Evolutionary conservation across 208 protist genomes (phyloP), one percentile per base, ranked within the genome.

Genomic region (Leishmania arabica): DNA sequence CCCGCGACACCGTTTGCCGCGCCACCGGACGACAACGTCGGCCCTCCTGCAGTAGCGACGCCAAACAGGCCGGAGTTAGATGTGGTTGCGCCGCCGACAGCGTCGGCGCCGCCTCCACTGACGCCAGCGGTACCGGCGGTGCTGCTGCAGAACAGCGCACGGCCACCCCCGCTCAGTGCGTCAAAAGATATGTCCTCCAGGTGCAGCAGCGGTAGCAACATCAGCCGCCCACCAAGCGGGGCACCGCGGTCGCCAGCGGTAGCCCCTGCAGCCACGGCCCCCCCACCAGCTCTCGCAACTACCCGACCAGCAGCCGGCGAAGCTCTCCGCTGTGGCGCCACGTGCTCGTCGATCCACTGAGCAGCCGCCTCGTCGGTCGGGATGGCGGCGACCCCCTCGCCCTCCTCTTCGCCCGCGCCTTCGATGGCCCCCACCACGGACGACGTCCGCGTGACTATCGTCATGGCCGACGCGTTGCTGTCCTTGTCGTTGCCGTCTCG

Each of bases 141-240:
- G 27, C 80, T 73, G 11, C 65, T 60, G 49, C 70, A 75, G 45
- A 86, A 51, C 60, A 79, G 34, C 34, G 78, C 72, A 24, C 82
- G 82, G 17, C 80, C 65, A 27, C 75, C 51, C 34, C 80, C 66
- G 75, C 77, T 79, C 34, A 97, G 76, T 58, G 93, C 91, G 69
- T 97, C 94, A 78, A 97, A 92, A 7, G 83, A 79, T 53, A 97
- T 86, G 45, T 97, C 94, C 47, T 90, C 83, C 8, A 91, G 89
- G 56, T 82, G 87, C 24, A 97, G 85, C 66, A 93, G 82, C 37
- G 94, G 92, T 47, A 86, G 78, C 74, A 82, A 27, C 51, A 86
- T 77, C 8, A 86, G 78, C 17, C 80, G 78, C 27, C 82, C 82
- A 71, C 82, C 82, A 21, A 86, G 78, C 56, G 80, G 78, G 9